A percentile compares a stretch with the other conserved stretches of the same genome.
Evolutionary conservation across 805 yeast species (phyloP).

Genomic region (Saccharomyces kudriavzevii): DNA sequence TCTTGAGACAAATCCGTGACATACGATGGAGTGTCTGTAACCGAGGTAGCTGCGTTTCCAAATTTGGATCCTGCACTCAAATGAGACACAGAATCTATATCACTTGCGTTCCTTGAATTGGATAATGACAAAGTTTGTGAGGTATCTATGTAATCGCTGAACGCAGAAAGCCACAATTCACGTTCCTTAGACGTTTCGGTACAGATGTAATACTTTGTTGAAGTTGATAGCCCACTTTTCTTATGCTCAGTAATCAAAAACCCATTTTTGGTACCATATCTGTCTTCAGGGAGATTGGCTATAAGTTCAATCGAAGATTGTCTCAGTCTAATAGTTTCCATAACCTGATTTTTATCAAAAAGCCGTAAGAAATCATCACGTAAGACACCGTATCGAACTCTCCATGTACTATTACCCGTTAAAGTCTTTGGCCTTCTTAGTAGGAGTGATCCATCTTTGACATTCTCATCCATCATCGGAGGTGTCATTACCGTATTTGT

Average conservation of each 20-base stretch:
- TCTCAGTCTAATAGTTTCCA: slow-evolving; percentile 37
- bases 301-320: slow-evolving; percentile 34
- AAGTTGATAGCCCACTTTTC: slow-evolving; percentile 31
- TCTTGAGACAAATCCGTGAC: slow-evolving; percentile 13
- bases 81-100: slow-evolving; percentile 2
- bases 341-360: slow-evolving; percentile 43
- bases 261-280: slow-evolving; percentile 31
- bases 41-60: background rate
- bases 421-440: slow-evolving; percentile 45
- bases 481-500: slow-evolving; percentile 57
- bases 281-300: slow-evolving; percentile 32
- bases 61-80: background rate
- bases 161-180: slow-evolving; percentile 57
- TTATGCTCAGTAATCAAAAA: slow-evolving; percentile 34
- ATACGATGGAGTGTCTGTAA: slow-evolving; percentile 8
- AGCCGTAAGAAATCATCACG: slow-evolving; percentile 52
- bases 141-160: slow-evolving; percentile 30
- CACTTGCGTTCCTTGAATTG: slow-evolving; percentile 2
- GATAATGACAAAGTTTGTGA: slow-evolving; percentile 4
- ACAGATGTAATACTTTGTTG: slow-evolving; percentile 57
- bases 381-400: slow-evolving; percentile 57
- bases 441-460: slow-evolving; percentile 57
- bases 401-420: slow-evolving; percentile 60
- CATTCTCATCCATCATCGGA: slow-evolving; percentile 43
- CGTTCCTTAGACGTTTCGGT: slow-evolving; percentile 74